Evolutionary conservation across 805 yeast species (phyloP), one percentile per base, ranked within the genome.

Genomic region (Yamadazyma laniorum): DNA sequence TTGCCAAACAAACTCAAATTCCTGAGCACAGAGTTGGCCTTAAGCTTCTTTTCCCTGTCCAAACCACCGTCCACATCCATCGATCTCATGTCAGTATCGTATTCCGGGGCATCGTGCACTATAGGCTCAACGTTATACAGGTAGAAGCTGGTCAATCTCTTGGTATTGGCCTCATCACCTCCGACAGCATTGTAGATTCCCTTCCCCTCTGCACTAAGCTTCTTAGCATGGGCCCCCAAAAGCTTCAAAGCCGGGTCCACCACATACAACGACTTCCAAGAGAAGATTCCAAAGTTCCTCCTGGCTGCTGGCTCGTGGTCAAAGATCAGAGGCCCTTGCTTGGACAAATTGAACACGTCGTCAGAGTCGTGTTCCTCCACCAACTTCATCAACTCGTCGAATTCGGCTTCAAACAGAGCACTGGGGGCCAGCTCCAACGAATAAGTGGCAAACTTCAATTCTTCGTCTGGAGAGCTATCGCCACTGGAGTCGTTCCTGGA

Each of bases 61-160:
- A 9, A 9, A 21, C 9, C 9, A 6, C 9, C 23, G 6, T 21
- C 23, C 23, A 21, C 23, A 7, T 21, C 23, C 23, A 21, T 21
- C 6, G 23, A 21, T 7, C 9, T 21, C 9, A 9, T 7, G 9
- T 9, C 23, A 34, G 11, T 13, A 14, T 32, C 14, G 34, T 6
- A 15, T 30, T 18, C 22, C n/a, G n/a, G n/a, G 3, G 16, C 22
- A 17, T 32, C 35, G 25, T 34, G 36, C 12, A 22, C 25, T 29
- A 19, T 33, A 13, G 43, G 48, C 17, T 37, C 44, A 8, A 35
- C 31, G 22, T 44, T 44, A 18, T 35, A 18, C 18, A n/a, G 15
- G 25, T 37, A 19, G 15, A 21, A 18, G 15, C 27, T 17, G 28
- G 32, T 35, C 8, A 44, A 29, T 12, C 35, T 30, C n/a, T 35